phyloP scores from a whole-genome alignment of 2,329 filamentous ascomycete genomes.

The Epichloe baconii region DNA sequence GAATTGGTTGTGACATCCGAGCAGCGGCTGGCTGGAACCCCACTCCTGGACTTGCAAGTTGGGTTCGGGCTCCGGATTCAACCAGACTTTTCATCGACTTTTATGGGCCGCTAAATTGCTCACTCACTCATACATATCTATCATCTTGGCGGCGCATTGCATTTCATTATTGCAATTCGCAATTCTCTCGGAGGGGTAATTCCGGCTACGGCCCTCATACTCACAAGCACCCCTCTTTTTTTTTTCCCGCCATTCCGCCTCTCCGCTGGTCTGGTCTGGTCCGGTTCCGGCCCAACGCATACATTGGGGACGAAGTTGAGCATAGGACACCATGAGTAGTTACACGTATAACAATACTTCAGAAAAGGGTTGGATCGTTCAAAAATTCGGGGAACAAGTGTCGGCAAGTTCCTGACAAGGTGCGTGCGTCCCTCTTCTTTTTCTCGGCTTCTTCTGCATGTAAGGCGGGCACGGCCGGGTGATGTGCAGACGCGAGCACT shows the following conservation, averaged over 20 bases:
- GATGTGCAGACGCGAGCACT: background rate
- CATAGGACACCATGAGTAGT: constrained; percentile 17
- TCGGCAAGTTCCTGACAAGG: constrained; percentile 76
- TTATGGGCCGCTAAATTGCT: background rate
- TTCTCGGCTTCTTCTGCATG: background rate
- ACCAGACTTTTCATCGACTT: background rate
- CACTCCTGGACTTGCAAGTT: background rate
- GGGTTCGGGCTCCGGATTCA: background rate
- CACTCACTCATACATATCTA: constrained; percentile 1
- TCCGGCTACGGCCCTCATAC: background rate
- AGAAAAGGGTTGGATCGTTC: constrained; percentile 61
- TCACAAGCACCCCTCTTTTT: background rate
- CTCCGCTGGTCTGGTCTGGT: background rate
- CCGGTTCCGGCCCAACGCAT: background rate
- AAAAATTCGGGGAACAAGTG: constrained; percentile 95
- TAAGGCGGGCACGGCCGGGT: background rate
- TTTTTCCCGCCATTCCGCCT: background rate
- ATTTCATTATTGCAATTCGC: background rate
- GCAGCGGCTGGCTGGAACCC: background rate
- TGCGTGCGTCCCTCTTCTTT: constrained; percentile 17
- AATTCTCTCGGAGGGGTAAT: background rate
- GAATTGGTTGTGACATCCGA: no score
- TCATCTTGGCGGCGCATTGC: background rate
- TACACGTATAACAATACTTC: constrained; percentile 22
- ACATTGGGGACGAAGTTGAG: background rate